Evolutionary conservation across 2,329 filamentous ascomycete species (phyloP).

Genomic region (Pleoardoris graminearum): DNA sequence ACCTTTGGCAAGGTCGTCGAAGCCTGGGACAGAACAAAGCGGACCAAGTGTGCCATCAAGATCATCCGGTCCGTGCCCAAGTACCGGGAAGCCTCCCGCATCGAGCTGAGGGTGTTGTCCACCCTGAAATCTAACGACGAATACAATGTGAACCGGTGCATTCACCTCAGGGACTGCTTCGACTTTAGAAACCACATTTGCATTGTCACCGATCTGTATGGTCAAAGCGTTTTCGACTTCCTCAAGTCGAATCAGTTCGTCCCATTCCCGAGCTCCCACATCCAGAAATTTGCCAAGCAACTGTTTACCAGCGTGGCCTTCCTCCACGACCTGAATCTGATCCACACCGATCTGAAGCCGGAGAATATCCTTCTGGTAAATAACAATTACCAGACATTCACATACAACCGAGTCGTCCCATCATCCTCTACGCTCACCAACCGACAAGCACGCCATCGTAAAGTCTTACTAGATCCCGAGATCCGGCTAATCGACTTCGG

Average conservation of each 20-base stretch:
- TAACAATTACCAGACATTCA: constrained; percentile 68
- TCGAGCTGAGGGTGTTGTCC: constrained; percentile 89
- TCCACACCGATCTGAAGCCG: constrained; percentile 80
- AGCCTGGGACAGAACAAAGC: constrained; percentile 76
- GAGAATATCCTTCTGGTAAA: constrained; percentile 70
- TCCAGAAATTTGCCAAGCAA: constrained; percentile 94
- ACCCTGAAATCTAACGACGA: constrained; percentile 91
- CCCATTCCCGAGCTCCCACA: constrained; percentile 97
- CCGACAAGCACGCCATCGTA: constrained; percentile 63
- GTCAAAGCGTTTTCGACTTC: constrained; percentile 98
- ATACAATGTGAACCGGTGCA: constrained; percentile 92
- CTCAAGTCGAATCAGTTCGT: constrained; percentile 94
- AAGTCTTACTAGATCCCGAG: constrained; percentile 66
- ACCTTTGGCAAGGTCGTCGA: constrained; percentile 99
- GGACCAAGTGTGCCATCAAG: constrained; percentile 88
- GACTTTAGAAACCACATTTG: constrained; percentile 98
- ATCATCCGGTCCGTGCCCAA: constrained; percentile 98
- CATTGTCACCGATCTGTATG: constrained; percentile 75
- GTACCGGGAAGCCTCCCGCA: constrained; percentile 92
- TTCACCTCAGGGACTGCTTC: constrained; percentile 94
- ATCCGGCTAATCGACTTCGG: constrained; percentile 71
- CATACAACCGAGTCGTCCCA: constrained; percentile 68
- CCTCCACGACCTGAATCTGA: constrained; percentile 93
- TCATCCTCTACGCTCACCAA: constrained; percentile 63
- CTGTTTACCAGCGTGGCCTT: constrained; percentile 98